These are phyloP conservation scores for Fusarium sambucinum DNA, from an alignment of 2,329 filamentous ascomycete species.

Conservation along the genomic window DNA sequence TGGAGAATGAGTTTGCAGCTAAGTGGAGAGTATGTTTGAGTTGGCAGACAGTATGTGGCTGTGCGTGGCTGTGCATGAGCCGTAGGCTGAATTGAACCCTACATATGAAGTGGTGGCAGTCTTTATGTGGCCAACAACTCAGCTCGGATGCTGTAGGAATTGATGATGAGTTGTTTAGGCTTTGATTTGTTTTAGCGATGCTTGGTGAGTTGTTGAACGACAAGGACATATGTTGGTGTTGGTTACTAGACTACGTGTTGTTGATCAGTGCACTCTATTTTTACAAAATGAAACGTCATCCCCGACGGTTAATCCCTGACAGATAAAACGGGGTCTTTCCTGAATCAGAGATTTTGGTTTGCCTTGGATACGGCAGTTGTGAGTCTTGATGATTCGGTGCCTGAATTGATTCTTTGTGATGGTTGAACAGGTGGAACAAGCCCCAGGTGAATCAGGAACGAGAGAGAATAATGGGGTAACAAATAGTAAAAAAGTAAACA, in stretches of 20 bases:
- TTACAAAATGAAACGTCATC: slow-evolving; percentile 1
- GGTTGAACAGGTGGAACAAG: not conserved
- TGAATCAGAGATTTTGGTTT: not conserved
- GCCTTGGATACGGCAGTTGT: not conserved
- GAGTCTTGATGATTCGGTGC: not conserved
- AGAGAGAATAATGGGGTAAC: not conserved
- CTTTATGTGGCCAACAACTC: not conserved
- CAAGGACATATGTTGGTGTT: too few species aligned
- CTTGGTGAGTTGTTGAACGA: not conserved
- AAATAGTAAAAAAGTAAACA: not conserved
- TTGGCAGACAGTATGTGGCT: slow-evolving; percentile 34
- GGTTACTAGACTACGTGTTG: not conserved
- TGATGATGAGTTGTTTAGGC: not conserved
- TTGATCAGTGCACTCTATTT: slow-evolving; percentile 3
- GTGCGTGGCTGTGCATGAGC: slow-evolving; percentile 29
- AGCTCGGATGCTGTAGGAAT: not conserved
- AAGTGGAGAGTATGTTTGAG: slow-evolving; percentile 39
- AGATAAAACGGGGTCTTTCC: not conserved
- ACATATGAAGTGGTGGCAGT: slow-evolving; percentile 7
- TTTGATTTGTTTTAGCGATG: not conserved
- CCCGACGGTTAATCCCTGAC: not conserved
- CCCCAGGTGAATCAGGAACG: not conserved
- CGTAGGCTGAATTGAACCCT: not conserved
- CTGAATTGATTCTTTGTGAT: not conserved
- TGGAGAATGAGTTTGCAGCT: slow-evolving; percentile 5